These are phyloP conservation scores for Colletotrichum graminicola DNA, from an alignment of 2,329 filamentous ascomycete genomes.

Conservation along the genomic window DNA sequence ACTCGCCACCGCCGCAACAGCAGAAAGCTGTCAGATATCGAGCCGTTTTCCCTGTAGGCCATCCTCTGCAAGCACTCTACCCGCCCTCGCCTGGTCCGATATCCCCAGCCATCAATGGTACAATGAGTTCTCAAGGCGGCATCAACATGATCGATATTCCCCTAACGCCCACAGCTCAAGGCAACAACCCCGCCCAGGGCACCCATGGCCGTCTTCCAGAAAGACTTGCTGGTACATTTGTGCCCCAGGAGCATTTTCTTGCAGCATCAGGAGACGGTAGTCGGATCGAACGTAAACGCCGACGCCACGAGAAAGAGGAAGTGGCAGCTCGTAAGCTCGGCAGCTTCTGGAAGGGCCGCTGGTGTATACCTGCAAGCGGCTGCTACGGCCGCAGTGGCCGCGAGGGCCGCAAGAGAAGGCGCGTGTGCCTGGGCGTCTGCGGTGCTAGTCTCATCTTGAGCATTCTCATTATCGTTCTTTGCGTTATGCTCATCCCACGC, in stretches of 20 bases:
- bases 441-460: slow-evolving; percentile 66
- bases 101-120: slow-evolving; percentile 71
- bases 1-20: slow-evolving; percentile 63
- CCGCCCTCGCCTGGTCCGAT: slow-evolving; percentile 71
- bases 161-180: slow-evolving; percentile 57
- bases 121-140: slow-evolving; percentile 72
- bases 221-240: slow-evolving; percentile 59
- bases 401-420: slow-evolving; percentile 72
- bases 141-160: slow-evolving; percentile 72
- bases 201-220: slow-evolving; percentile 53
- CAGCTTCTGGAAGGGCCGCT: slow-evolving; percentile 74
- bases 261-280: slow-evolving; percentile 56
- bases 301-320: slow-evolving; percentile 75
- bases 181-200: slow-evolving; percentile 40
- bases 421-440: slow-evolving; percentile 68
- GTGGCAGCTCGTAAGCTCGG: slow-evolving; percentile 67
- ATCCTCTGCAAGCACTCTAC: slow-evolving; percentile 60
- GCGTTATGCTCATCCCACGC: slow-evolving; percentile 66
- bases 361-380: slow-evolving; percentile 71
- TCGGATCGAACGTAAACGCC: slow-evolving; percentile 64
- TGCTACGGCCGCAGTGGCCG: slow-evolving; percentile 74
- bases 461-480: slow-evolving; percentile 69
- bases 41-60: slow-evolving; percentile 69
- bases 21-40: slow-evolving; percentile 63
- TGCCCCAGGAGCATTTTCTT: slow-evolving; percentile 59